Evolutionary conservation across 805 yeast species (phyloP), one percentile per base, ranked within the genome.

Genomic region (Candida tallmaniae): DNA sequence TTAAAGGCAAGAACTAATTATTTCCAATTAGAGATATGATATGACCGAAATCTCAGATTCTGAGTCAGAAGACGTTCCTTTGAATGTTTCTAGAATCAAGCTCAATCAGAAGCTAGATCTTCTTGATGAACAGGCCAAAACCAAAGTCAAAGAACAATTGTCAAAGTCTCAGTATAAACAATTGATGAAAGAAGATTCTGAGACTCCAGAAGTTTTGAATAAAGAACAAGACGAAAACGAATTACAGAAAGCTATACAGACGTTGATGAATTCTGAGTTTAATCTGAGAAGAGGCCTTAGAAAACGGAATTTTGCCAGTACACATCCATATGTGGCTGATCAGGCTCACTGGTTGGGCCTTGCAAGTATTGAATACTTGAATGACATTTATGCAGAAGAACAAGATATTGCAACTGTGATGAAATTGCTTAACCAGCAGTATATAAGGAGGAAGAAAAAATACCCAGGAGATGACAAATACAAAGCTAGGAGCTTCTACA

Each of bases 321-420:
- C 68, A 4, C 69, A 65, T 44, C 73, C 73, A 1, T 67, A 67
- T 40, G 41, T 67, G 18, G 65, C 68, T 8, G 73, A 67, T 42
- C 66, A 63, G 37, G 70, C 70, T 4, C 67, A 65, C 35, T 67
- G 65, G 54, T 49, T 67, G 23, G 72, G 65, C 3, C 49, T 67
- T 10, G 54, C 67, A 4, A 52, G 58, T 26, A 40, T 51, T 9
- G 60, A 56, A 28, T 55, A 58, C 35, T 45, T 67, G 40, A 65
- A 67, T 41, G 66, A 62, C 17, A 39, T 67, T 34, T 65, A 60
- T 45, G 52, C 50, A 23, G 68, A 60, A 9, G 47, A 50, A 20
- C 60, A 48, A 10, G 62, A 64, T 26, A 48, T 62, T 20, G 56
- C 56, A 17, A 46, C 42, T 0, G 62, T 67, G 20, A 51, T 64